Evolutionary conservation across 2,329 filamentous ascomycete species (phyloP), one percentile per base, ranked within the genome.

Genomic region (Ascomycota sp.): DNA sequence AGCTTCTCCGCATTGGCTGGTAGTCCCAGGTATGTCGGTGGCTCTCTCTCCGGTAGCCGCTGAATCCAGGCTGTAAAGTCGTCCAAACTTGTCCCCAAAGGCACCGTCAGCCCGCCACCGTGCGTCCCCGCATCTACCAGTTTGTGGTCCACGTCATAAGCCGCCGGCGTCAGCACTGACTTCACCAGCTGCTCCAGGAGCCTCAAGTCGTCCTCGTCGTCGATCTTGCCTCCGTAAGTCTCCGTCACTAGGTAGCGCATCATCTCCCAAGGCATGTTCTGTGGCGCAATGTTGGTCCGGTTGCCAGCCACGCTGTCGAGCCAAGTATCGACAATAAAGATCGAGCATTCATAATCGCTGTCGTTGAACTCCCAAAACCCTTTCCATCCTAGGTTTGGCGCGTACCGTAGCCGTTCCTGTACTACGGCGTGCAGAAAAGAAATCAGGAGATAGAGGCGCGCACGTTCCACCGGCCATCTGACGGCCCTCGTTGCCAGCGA

Each of bases 281-380:
- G 71, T 5, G 89, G 89, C 2, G 84, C 82, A 44, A 98, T 75
- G 52, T 98, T 98, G 38, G 82, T 86, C 38, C 89, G 76, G 42
- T 77, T 82, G 44, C 77, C 72, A 3, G 86, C 79, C 26, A 81
- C 72, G 5, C 64, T 64, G 44, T 93, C 82, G 40, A 93, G 66
- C 89, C 89, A 98, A 26, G 77, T 80, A 50, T 98, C 89, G 44
- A 95, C 82, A 42, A 98, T 91, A 54, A 81, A 89, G 35, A 82
- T 81, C 31, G 80, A 92, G 58, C 89, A 98, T 66, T 98, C 86
- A 55, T 95, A 95, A 57, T 98, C 89, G 45, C 84, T 92, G 55
- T 98, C 91, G 51, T 98, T 98, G 56, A 98, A 98, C 56, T 98
- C 91, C 89, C 91, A 98, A 66, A 93, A 92, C 35, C 83, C 82